These are phyloP conservation scores for Wickerhamiella spandovensis DNA, from an alignment of 805 yeast genomes.

Conservation along the genomic window DNA sequence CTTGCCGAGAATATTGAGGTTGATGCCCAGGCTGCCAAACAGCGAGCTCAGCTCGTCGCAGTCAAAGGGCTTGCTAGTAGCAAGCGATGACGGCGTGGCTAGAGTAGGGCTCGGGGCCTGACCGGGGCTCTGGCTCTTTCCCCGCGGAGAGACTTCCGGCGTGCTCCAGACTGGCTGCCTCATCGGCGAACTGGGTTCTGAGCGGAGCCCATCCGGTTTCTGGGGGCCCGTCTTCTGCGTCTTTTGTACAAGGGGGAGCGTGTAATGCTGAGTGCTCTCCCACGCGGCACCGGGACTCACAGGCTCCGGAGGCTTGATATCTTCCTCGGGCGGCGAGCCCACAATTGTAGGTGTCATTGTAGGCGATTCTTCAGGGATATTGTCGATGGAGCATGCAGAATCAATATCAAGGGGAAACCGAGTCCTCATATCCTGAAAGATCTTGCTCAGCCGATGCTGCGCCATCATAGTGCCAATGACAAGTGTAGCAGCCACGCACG, in stretches of 20 bases:
- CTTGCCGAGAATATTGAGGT: conserved; percentile 15
- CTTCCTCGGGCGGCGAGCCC: neutral
- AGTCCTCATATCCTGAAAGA: conserved; percentile 28
- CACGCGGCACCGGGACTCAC: conserved; percentile 7
- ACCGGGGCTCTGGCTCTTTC: too few relatives aligned
- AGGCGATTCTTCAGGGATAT: conserved; percentile 3
- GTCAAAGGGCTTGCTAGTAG: neutral
- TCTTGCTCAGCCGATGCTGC: conserved; percentile 38
- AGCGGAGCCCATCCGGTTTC: too few relatives aligned
- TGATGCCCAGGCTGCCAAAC: conserved; percentile 20
- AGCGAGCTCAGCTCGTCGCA: conserved; percentile 4
- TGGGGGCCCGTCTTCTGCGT: neutral
- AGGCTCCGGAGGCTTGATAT: conserved; percentile 1
- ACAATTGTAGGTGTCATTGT: neutral
- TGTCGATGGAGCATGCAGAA: conserved; percentile 1
- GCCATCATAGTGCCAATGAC: conserved; percentile 42
- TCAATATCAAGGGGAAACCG: conserved; percentile 27
- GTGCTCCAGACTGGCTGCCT: neutral
- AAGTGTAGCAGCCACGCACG: conserved; percentile 38
- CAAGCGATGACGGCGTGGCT: neutral
- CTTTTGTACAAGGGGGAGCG: neutral
- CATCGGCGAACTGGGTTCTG: neutral
- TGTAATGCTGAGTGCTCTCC: neutral
- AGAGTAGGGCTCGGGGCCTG: neutral
- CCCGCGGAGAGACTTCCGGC: too few relatives aligned